Conservation (phyloP, 495 filamentous ascomycete species). For the Oidiodendron maius region DNA sequence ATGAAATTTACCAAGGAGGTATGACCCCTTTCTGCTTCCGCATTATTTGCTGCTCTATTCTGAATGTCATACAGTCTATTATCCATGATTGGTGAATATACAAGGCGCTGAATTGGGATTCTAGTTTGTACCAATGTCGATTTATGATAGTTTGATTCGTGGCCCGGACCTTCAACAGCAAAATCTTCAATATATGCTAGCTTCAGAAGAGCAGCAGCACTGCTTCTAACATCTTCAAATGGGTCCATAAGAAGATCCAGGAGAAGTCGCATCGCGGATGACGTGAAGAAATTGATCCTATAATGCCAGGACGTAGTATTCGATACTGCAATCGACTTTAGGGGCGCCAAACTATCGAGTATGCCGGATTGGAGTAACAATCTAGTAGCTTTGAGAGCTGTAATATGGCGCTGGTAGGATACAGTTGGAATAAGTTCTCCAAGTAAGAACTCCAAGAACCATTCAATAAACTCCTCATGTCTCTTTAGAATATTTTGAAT, state of each 20-base stretch:
- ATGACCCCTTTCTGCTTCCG: not conserved
- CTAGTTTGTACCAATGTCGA: not conserved
- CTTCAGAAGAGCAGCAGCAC: conserved; percentile 53
- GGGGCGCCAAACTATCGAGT: not conserved
- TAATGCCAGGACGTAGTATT: conserved; percentile 17
- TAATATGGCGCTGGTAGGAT: conserved; percentile 85
- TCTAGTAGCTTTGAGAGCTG: conserved; percentile 59
- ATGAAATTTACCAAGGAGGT: conserved; percentile 18
- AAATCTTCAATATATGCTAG: conserved; percentile 10
- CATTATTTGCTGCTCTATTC: not conserved
- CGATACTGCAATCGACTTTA: not conserved
- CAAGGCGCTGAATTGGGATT: not conserved
- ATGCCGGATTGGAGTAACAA: conserved; percentile 55
- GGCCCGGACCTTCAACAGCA: not conserved
- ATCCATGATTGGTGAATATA: not conserved
- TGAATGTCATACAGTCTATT: not conserved
- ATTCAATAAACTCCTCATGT: conserved; percentile 55
- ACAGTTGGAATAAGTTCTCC: conserved; percentile 66
- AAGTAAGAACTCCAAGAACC: conserved; percentile 67
- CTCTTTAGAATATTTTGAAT: conserved; percentile 16
- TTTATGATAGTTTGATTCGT: not conserved
- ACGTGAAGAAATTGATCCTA: conserved; percentile 16
- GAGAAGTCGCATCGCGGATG: conserved; percentile 54
- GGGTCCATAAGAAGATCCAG: conserved; percentile 79
- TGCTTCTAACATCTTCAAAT: conserved; percentile 83